Evolutionary conservation across 2,329 filamentous ascomycete genomes (phyloP), one percentile per base, ranked within the genome.

Genomic region (Diaporthe helianthi): DNA sequence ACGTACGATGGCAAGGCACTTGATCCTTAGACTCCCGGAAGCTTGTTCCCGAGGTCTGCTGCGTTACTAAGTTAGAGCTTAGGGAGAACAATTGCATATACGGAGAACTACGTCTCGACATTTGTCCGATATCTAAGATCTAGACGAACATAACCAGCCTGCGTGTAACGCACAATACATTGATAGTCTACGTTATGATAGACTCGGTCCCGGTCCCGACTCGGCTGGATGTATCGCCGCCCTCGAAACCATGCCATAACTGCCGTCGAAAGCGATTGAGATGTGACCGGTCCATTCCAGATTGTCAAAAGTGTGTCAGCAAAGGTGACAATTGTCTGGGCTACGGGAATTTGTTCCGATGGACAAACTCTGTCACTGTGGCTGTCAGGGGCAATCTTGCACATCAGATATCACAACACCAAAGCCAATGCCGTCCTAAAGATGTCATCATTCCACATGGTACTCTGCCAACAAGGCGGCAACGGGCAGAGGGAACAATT

Each of bases 311-410:
- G 79, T 90, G 88, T 76, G 78, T 80, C 66, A 81, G 80, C 73
- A 81, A 83, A 51, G 86, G 86, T 33, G 81, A 86, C 76, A 82
- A 86, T 73, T 90, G 88, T 79, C 84, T 88, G 71, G 88, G 88
- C 47, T 90, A 90, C 77, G 87, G 86, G 71, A 85, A 84, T 74
- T 78, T 89, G 55, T 85, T 89, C 73, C 83, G 87, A 69, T 90
- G 88, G 87, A 85, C 87, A 66, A 80, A 84, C 69, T 83, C 83
- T 65, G 83, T 86, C 69, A 83, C 83, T 65, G 83, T 86, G 69
- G 84, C 85, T 54, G 80, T 83, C 53, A 79, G 82, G 13, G 84
- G 84, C 33, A 85, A 84, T 73, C 80, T 81, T 75, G 78, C 78
- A 7, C 69, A 70, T 15, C 70, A 72, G 51, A 67, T 69, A 24